Base-by-base conservation (phyloP, 768 basidiomycete species). In the Amanita pallidorosea region DNA sequence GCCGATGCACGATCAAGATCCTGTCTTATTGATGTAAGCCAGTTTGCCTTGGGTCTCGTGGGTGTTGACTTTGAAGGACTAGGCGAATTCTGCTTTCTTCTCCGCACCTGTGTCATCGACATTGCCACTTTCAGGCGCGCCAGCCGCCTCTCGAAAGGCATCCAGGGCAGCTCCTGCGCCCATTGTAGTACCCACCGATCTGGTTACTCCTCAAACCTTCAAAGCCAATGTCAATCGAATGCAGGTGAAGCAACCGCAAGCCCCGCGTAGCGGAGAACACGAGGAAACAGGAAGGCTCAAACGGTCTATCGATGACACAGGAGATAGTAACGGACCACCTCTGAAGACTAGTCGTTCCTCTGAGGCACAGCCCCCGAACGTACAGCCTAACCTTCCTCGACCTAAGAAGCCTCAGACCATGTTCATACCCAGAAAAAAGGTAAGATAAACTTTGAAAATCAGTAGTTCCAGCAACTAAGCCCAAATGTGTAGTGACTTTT, bases 1-100 rank as follows among this genome's bases (percentile, higher is more conserved):
- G 63, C 69, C 17, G 85, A 97, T 61, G 90, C 94, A 6, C 71
- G 81, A 50, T 67, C 74, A 11, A 75, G 91, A 49, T 71, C 73
- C 8, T 68, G 78, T 33, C 63, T 94, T 22, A 63, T 81, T 7
- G 77, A 85, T 55, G 92, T 92, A 60, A 60, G 74, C 62, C 7
- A 13, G 15, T 35, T 47, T 11, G 9, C 9, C 18, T 31, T 25
- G 4, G n/a, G 4, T 11, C 3, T 15, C 20, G n/a, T 23, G 33
- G 31, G 12, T 12, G 22, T n/a, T 31, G 11, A 38, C 31, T 18
- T 29, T 40, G 20, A 40, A 49, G 9, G 29, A 12, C 15, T 36
- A 56, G 57, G 58, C 54, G 35, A 71, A 74, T 55, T 20, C 48
- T 4, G 55, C 62, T 11, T 75, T 67, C 49, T 77, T 79, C 51